Base-by-base conservation (phyloP, 371 early-diverging fungal species). In the Mucor lusitanicus region DNA sequence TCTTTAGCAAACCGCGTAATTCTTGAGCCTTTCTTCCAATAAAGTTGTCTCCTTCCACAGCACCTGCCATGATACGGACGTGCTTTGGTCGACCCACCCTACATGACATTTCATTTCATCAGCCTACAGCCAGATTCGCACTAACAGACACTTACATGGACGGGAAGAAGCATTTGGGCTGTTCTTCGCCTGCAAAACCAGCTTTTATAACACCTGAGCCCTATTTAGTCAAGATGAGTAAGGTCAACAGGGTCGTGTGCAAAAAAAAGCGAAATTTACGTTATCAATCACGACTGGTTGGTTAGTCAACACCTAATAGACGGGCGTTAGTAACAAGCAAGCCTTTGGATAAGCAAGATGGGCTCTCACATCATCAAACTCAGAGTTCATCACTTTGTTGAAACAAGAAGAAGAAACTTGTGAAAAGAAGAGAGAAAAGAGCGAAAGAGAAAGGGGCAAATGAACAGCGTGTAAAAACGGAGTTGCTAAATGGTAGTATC, bases 121-220 rank as follows among this genome's bases (percentile, higher is more conserved):
- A 53, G 19, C 23, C 59, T 53, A 21, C 12, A 54, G 35, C 48
- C 25, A 39, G 42, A 1, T 27, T 0, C 5, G 2, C 15, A 11
- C 3, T 3, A 53, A 15, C 12, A 3, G 15, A 11, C 15, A 73
- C 87, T 73, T 84, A 92, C 94, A 82, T 87, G 59, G 96, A 94
- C 8, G 97, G 94, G 72, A 98, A 95, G 75, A 91, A 95, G 67
- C 92, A 91, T 65, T 95, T 94, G 44, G 99, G 99, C 63, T 89
- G 89, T 64, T 97, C 97, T 67, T 95, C 97, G 55, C 99, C 99
- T 19, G 99, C 97, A 82, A 98, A 97, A 40, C 99, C 99, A 58
- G 97, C 96, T 78, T 98, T 98, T 77, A 96, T 95, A 69, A 95
- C 91, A 53, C 98, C 98, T 35, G 98, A 97, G 42, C 97, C 98